Percentiles rank a stretch among this genome's conserved stretches.
phyloP scores from a whole-genome alignment of 1,284 basidiomycete species.

The Leccinum subspadiceum region DNA sequence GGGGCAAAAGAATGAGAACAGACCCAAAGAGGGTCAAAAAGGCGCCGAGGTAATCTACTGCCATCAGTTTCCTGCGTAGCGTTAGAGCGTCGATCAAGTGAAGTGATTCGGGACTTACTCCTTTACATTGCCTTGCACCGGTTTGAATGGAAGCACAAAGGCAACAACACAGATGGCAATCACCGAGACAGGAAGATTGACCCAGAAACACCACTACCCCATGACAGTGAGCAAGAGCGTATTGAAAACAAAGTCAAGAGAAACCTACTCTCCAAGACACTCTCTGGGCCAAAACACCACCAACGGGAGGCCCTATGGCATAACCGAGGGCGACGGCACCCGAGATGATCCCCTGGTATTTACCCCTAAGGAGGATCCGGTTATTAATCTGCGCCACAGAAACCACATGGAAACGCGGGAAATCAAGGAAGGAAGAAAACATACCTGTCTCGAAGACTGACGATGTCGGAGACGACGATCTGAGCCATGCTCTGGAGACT shows the following conservation, averaged over 20 bases:
- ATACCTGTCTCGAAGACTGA: slow-evolving; percentile 58
- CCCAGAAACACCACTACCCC: slow-evolving; percentile 61
- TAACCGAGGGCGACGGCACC: slow-evolving; percentile 45
- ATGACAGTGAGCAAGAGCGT: background rate
- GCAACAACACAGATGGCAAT: slow-evolving; percentile 52
- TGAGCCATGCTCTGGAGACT: slow-evolving; percentile 65
- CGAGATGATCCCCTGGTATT: slow-evolving; percentile 64
- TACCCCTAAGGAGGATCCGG: slow-evolving; percentile 41
- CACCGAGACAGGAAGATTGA: slow-evolving; percentile 60
- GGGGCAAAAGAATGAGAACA: slow-evolving; percentile 61
- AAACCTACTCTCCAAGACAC: slow-evolving; percentile 58
- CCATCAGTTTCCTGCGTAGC: slow-evolving; percentile 54
- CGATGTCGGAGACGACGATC: slow-evolving; percentile 65
- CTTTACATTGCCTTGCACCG: slow-evolving; percentile 57
- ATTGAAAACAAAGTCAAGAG: background rate
- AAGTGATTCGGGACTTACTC: slow-evolving; percentile 30
- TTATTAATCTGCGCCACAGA: background rate
- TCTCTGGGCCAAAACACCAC: slow-evolving; percentile 56
- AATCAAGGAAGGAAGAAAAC: slow-evolving; percentile 14
- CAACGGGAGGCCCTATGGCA: slow-evolving; percentile 56
- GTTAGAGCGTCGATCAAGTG: background rate
- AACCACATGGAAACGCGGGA: background rate
- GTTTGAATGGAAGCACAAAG: slow-evolving; percentile 65
- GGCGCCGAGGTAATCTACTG: slow-evolving; percentile 66
- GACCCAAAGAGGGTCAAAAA: slow-evolving; percentile 60